These are phyloP conservation scores for Mycena haematopus DNA, from an alignment of 768 basidiomycete species.

Conservation along the genomic window DNA sequence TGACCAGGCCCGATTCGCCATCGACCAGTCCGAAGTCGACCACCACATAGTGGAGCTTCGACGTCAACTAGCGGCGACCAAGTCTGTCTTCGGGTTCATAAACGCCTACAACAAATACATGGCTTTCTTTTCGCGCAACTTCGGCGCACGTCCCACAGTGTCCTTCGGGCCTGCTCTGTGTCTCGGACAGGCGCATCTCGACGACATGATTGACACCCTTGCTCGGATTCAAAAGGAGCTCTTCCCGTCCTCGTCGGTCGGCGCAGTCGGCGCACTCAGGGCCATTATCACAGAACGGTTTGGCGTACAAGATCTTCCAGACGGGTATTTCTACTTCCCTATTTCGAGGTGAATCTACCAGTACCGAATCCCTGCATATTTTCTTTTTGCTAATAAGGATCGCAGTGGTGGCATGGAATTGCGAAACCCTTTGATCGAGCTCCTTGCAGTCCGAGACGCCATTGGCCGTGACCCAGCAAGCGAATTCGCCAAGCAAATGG, in stretches of 20 bases:
- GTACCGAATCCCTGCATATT: background rate
- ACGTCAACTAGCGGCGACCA: background rate
- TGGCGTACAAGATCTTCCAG: background rate
- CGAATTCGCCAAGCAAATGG: slow-evolving; percentile 21
- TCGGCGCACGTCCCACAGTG: background rate
- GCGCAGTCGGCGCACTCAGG: background rate
- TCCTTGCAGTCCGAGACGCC: slow-evolving; percentile 11
- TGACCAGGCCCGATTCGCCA: slow-evolving; percentile 4
- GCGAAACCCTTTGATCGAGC: slow-evolving; percentile 1
- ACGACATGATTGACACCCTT: slow-evolving; percentile 6
- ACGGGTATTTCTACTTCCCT: slow-evolving; percentile 1
- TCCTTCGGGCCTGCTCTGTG: background rate
- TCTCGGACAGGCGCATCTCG: background rate
- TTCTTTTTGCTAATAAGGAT: background rate
- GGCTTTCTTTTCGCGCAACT: slow-evolving; percentile 1
- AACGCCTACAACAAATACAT: slow-evolving; percentile 3
- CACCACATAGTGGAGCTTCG: background rate
- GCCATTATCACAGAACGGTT: background rate
- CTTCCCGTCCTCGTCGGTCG: background rate
- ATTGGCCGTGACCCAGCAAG: slow-evolving; percentile 14
- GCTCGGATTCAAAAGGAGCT: background rate
- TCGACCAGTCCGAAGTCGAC: slow-evolving; percentile 2
- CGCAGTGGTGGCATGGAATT: background rate
- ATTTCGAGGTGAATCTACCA: background rate
- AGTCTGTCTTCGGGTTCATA: background rate